Conservation (phyloP, 169 alveolate genomes). For the Blepharisma undulans region DNA sequence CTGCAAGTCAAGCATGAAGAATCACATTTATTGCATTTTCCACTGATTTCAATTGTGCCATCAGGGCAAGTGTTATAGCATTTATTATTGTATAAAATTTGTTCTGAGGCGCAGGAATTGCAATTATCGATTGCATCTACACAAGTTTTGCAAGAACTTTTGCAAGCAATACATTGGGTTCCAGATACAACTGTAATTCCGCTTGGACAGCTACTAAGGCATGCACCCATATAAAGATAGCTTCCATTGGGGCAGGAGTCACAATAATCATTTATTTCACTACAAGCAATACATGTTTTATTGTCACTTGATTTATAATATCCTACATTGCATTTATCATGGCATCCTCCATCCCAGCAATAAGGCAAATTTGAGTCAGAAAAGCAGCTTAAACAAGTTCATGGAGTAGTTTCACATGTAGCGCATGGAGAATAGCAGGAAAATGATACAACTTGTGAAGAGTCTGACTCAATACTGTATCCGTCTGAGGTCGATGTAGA, state of each 20-base stretch:
- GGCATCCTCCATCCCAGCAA: constrained; percentile 34
- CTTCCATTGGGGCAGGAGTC: background rate
- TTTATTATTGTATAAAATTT: background rate
- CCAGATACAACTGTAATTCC: background rate
- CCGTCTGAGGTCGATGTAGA: constrained; percentile 1
- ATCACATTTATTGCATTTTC: background rate
- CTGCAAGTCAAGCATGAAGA: constrained; percentile 10
- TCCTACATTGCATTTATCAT: background rate
- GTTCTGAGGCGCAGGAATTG: background rate
- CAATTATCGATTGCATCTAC: background rate
- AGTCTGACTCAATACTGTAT: background rate
- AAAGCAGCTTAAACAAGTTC: constrained; percentile 3
- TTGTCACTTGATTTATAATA: background rate
- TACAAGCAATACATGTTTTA: background rate
- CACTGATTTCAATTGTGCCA: background rate
- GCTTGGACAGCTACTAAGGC: background rate
- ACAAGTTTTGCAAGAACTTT: background rate
- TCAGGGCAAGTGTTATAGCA: constrained; percentile 11
- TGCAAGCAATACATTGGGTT: background rate
- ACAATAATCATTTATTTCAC: background rate
- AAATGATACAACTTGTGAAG: background rate
- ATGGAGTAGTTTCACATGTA: constrained; percentile 8
- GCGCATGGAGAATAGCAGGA: constrained; percentile 17
- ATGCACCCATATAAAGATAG: background rate
- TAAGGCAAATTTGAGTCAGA: background rate